Conservation (phyloP, 1,284 basidiomycete species). For the Clitocybe nebularis region DNA sequence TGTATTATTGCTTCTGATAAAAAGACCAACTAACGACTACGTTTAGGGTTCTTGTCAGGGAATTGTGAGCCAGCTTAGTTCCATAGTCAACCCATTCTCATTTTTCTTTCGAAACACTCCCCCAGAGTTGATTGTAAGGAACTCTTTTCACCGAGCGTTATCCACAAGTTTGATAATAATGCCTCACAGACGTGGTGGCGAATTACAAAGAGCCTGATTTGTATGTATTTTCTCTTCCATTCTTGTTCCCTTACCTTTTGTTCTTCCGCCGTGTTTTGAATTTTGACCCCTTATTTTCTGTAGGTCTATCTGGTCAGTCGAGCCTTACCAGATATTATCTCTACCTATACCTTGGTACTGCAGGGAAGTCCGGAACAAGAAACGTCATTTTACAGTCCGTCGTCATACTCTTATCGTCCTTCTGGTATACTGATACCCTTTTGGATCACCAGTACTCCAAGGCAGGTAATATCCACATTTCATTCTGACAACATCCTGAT, state of each 20-base stretch:
- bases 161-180: constrained; percentile 2
- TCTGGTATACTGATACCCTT: neutral
- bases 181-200: constrained; percentile 55
- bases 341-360: constrained; percentile 4
- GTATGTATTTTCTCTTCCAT: constrained; percentile 41
- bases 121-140: constrained; percentile 61
- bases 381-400: constrained; percentile 79
- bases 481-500: neutral
- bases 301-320: constrained; percentile 36
- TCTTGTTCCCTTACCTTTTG: constrained; percentile 7
- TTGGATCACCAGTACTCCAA: constrained; percentile 88
- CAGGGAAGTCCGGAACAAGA: constrained; percentile 82
- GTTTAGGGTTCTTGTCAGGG: constrained; percentile 68
- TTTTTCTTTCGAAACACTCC: constrained; percentile 1
- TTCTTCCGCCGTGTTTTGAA: constrained; percentile 7
- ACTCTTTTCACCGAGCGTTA: neutral
- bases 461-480: constrained; percentile 35
- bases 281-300: neutral
- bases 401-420: neutral
- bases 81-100: no score
- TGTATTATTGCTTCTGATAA: no score
- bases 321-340: constrained; percentile 5
- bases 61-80: constrained; percentile 68
- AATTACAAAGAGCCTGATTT: constrained; percentile 69
- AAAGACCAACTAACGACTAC: no score